phyloP scores from a whole-genome alignment of 225 moss, liverwort and hornwort genomes.

The Anthoceros angustus region DNA sequence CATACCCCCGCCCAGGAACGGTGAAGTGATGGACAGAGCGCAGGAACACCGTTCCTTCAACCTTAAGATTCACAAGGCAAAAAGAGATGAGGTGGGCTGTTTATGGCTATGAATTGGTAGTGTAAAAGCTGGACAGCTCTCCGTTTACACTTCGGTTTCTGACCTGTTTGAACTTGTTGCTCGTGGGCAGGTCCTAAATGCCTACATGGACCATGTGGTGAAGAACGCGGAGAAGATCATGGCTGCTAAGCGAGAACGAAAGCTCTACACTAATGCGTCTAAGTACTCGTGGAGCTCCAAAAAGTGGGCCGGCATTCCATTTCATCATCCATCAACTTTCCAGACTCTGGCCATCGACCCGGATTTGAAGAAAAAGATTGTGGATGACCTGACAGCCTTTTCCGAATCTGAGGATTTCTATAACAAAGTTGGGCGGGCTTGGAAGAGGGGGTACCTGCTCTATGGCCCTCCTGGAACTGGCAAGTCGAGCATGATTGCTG shows the following conservation, averaged over 20 bases:
- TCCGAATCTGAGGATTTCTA: conserved; percentile 2
- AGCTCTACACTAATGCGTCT: conserved; percentile 4
- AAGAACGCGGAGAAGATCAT: neutral
- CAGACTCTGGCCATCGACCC: conserved; percentile 7
- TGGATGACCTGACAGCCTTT: conserved; percentile 6
- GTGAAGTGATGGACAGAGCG: conserved; percentile 3
- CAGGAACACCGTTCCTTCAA: conserved; percentile 34
- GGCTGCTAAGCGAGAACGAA: neutral
- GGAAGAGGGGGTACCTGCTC: conserved; percentile 8
- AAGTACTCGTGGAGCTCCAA: neutral
- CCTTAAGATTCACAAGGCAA: conserved; percentile 22
- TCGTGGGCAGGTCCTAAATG: neutral
- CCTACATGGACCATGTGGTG: conserved; percentile 7
- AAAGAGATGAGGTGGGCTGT: neutral
- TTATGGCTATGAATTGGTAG: too few species aligned
- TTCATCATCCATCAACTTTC: conserved; percentile 7
- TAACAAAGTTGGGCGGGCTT: neutral
- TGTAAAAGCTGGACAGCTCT: too few species aligned
- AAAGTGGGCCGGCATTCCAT: neutral
- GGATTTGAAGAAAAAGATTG: conserved; percentile 2
- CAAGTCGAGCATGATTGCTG: conserved; percentile 2
- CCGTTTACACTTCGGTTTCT: too few species aligned
- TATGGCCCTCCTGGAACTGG: conserved; percentile 9
- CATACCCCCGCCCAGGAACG: conserved; percentile 12
- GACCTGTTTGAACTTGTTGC: too few species aligned